Base-by-base conservation (phyloP, 2,329 filamentous ascomycete species). In the Graphilbum sp. region DNA sequence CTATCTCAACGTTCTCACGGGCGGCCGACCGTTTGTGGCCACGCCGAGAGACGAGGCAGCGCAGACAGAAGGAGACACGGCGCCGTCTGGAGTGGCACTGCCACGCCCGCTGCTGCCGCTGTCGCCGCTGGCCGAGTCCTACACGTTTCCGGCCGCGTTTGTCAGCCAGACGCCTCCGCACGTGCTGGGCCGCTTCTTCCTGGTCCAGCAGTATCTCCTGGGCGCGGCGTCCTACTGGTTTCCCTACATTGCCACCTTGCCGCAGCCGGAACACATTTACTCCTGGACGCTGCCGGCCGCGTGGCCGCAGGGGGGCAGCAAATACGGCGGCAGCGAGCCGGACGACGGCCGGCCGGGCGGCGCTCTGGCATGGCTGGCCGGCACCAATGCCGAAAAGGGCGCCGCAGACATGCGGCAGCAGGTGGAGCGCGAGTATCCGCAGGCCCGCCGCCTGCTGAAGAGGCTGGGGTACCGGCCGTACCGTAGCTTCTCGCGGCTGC, bases 201-300 rank as follows among this genome's bases (percentile, higher is more conserved):
- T 86, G 6, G 64, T 81, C 50, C 71, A 76, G 43, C 72, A 86
- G 52, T 75, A 73, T 49, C 60, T 84, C 24, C 55, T 66, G 2
- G 69, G 68, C 2, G 39, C 55, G 2, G 49, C 63, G 2, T 80
- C 79, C 0, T 72, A 70, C 46, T 86, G 80, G 80, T 64, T 61
- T 52, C 67, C 74, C 1, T 86, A 86, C 54, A 69, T 85, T 45
- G 56, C 58, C 10, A 69, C 70, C 0, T 61, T 86, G 0, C 79
- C 80, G 1, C 69, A 73, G 42, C 75, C 76, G 0, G 62, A 66
- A 10, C 57, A 72, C 2, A 47, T 57, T 4, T 49, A 56, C 5
- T 50, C 54, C 1, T 67, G 79, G 60, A 62, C 58, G 1, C 64
- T 79, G 13, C 73, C 77, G 5, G 61, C 75, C 0, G 75, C 75